Base-by-base conservation (phyloP, 129 eudicot genomes). In the Tanacetum coccineum region DNA sequence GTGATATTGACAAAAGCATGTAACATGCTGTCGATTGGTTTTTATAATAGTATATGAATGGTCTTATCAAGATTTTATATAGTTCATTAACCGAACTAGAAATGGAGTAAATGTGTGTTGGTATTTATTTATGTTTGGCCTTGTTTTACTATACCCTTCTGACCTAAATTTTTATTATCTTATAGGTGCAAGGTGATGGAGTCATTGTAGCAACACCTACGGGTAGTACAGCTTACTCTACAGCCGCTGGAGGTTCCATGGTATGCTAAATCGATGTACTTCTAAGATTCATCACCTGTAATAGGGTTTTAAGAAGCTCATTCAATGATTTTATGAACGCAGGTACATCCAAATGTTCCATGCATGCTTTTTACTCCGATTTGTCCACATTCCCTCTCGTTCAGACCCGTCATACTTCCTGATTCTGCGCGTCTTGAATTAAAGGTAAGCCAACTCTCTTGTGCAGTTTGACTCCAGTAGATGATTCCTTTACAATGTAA, bases 231-330 rank as follows among this genome's bases (percentile, higher is more conserved):
- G 99, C 99, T 82, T 93, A 93, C 74, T 88, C 99, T 71, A 93
- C 99, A 63, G 87, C 99, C n/a, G 99, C 99, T 45, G 99, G 99
- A 77, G 99, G 99, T 73, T 93, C 99, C 36, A 89, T 93, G 99
- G 99, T 93, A 81, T 76, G 83, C 62, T 73, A 10, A 32, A 53
- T 13, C 44, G 10, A 3, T 9, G 59, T 4, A 49, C 56, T 14
- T 66, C 9, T 32, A n/a, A 21, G 3, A 42, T 22, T 32, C 20
- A 15, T 68, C 14, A 21, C 39, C 66, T 64, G 6, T 42, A 21
- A n/a, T 70, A 42, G 6, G 45, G 42, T n/a, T 70, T 13, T 12
- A 15, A 18, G 59, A 59, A 40, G 36, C 59, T 15, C 47, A 18
- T 59, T 52, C 13, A 67, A 67, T 48, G 50, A n/a, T 67, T n/a